A percentile compares a stretch with the other conserved stretches of the same genome.
These are phyloP conservation scores for Phytopythium vexans DNA, from an alignment of 352 stramenopile species.

Conservation along the genomic window DNA sequence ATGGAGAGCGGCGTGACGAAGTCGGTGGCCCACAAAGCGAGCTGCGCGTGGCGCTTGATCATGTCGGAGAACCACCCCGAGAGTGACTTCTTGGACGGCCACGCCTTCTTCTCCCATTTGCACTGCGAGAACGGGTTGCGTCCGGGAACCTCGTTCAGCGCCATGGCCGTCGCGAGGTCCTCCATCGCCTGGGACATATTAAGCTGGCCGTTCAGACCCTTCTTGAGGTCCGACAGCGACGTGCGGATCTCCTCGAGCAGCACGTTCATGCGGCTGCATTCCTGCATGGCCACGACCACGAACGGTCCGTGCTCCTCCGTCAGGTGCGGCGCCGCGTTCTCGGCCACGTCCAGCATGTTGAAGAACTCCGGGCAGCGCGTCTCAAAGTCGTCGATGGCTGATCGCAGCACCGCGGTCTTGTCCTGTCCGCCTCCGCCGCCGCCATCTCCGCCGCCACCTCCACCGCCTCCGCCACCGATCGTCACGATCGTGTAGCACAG, in stretches of 20 bases:
- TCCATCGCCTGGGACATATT: conserved; percentile 96
- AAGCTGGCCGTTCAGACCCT: conserved; percentile 93
- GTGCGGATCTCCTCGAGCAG: conserved; percentile 90
- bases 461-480: conserved; percentile 74
- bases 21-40: conserved; percentile 86
- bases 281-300: conserved; percentile 93
- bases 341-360: conserved; percentile 90
- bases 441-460: conserved; percentile 26
- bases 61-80: conserved; percentile 92
- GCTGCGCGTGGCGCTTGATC: conserved; percentile 89
- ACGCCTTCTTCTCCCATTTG: conserved; percentile 95
- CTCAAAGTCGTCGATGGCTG: conserved; percentile 91
- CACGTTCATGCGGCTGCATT: conserved; percentile 94
- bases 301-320: conserved; percentile 89
- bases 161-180: conserved; percentile 89
- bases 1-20: conserved; percentile 93
- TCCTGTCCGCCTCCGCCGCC: conserved; percentile 65
- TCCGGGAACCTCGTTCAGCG: conserved; percentile 92
- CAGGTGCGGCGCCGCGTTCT: conserved; percentile 86
- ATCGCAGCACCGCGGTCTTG: conserved; percentile 72
- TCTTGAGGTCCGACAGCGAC: conserved; percentile 93
- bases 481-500: conserved; percentile 94
- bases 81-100: conserved; percentile 93
- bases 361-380: conserved; percentile 89
- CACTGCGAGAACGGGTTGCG: conserved; percentile 95